A percentile compares a stretch with the other conserved stretches of the same genome.
These are phyloP conservation scores for Dendrocalamus sinicus DNA, from an alignment of 176 grass and related monocot genomes.

Conservation along the genomic window DNA sequence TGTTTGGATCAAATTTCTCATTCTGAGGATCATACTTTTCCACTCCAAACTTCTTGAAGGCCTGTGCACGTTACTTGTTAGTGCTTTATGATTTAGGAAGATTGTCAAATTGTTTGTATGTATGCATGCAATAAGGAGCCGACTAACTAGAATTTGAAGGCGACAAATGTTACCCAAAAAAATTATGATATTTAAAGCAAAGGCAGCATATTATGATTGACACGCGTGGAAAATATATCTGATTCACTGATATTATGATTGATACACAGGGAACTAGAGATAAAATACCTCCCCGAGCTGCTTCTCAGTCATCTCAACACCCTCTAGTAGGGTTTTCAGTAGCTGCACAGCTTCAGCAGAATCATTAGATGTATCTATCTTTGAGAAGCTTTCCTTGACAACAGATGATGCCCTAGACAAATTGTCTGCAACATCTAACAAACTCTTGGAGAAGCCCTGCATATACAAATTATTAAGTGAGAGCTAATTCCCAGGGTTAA, in stretches of 20 bases:
- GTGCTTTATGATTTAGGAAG: neutral
- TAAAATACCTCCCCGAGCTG: slow-evolving; percentile 64
- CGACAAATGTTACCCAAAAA: neutral
- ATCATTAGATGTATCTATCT: slow-evolving; percentile 61
- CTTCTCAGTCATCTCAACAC: slow-evolving; percentile 74
- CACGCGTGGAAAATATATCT: neutral
- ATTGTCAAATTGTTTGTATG: neutral
- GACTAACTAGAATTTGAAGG: neutral
- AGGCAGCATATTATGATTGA: neutral
- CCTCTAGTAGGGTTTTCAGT: slow-evolving; percentile 65
- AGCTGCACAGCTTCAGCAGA: slow-evolving; percentile 57
- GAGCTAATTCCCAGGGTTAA: neutral
- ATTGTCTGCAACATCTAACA: slow-evolving; percentile 69
- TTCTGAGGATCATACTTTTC: slow-evolving; percentile 59
- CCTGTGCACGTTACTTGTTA: slow-evolving; percentile 40
- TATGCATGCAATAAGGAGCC: neutral
- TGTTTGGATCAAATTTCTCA: slow-evolving; percentile 70
- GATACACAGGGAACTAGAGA: neutral
- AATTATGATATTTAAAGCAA: neutral
- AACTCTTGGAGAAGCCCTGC: slow-evolving; percentile 62
- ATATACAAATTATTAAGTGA: neutral
- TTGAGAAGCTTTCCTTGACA: slow-evolving; percentile 63
- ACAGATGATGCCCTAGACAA: slow-evolving; percentile 56
- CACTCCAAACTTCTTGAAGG: slow-evolving; percentile 66
- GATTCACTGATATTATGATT: neutral